phyloP scores from a whole-genome alignment of 768 basidiomycete genomes.

The Phanerodontia chrysosporium region DNA sequence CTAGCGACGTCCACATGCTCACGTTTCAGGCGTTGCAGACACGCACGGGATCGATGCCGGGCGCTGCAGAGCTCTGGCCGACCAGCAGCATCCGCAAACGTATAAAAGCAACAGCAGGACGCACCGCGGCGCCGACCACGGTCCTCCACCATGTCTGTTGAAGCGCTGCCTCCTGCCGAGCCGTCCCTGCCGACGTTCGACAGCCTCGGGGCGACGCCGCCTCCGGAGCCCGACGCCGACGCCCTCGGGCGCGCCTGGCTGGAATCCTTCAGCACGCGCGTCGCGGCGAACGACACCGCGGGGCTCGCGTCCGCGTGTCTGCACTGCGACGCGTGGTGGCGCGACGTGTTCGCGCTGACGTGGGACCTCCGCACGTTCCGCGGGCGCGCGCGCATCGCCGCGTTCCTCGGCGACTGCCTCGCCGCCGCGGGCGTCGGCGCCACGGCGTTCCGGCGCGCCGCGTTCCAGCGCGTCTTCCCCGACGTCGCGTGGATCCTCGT shows the following conservation, averaged over 20 bases:
- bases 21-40: no score
- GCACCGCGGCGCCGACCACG: no score
- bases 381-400: conserved; percentile 30
- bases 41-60: no score
- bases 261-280: neutral
- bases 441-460: conserved; percentile 31
- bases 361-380: conserved; percentile 50
- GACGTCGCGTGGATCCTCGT: conserved; percentile 56
- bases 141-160: neutral
- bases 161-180: neutral
- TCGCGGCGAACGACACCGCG: neutral
- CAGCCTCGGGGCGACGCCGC: neutral
- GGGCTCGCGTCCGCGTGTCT: neutral
- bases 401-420: conserved; percentile 36
- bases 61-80: no score
- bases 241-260: neutral
- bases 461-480: conserved; percentile 28
- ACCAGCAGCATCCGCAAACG: no score
- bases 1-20: no score
- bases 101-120: no score
- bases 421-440: conserved; percentile 24
- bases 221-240: neutral
- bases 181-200: neutral
- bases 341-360: conserved; percentile 27
- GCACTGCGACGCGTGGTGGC: conserved; percentile 12